Evolutionary conservation across 129 eudicot genomes (phyloP).

Genomic region (Smallanthus sonchifolius): DNA sequence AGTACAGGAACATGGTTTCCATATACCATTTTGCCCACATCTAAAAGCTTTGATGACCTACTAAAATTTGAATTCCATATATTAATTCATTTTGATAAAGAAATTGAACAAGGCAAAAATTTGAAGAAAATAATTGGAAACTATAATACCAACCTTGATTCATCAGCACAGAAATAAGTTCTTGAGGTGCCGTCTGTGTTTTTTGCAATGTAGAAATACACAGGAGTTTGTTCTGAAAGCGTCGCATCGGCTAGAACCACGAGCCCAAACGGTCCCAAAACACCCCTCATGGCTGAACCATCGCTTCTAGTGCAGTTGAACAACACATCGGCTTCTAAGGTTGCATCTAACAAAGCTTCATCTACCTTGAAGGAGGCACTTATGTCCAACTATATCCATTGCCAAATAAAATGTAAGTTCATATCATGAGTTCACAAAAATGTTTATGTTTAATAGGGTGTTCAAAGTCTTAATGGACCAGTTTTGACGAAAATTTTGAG

Average conservation of each 20-base stretch:
- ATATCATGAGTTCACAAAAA: not conserved
- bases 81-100: not conserved
- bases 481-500: not conserved
- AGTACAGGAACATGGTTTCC: slow-evolving; percentile 79
- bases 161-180: slow-evolving; percentile 70
- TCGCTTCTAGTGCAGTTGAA: slow-evolving; percentile 60
- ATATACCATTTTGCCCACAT: slow-evolving; percentile 50
- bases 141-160: slow-evolving; percentile 49
- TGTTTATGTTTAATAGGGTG: not conserved
- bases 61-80: not conserved
- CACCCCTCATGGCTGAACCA: slow-evolving; percentile 55
- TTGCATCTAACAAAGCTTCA: slow-evolving; percentile 25
- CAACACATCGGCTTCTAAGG: slow-evolving; percentile 37
- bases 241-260: slow-evolving; percentile 63
- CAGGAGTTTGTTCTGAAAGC: slow-evolving; percentile 58
- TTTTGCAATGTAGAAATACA: slow-evolving; percentile 66
- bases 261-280: slow-evolving; percentile 75
- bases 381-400: slow-evolving; percentile 61
- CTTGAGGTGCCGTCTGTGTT: slow-evolving; percentile 44
- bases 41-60: slow-evolving; percentile 68
- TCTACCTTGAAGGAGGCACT: slow-evolving; percentile 52
- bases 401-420: not conserved
- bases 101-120: not conserved
- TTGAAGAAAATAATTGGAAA: not conserved
- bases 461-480: not conserved